Percentiles rank a stretch among this genome's conserved stretches.
phyloP scores from a whole-genome alignment of 2,329 filamentous ascomycete genomes.

The Cercospora sojina region DNA sequence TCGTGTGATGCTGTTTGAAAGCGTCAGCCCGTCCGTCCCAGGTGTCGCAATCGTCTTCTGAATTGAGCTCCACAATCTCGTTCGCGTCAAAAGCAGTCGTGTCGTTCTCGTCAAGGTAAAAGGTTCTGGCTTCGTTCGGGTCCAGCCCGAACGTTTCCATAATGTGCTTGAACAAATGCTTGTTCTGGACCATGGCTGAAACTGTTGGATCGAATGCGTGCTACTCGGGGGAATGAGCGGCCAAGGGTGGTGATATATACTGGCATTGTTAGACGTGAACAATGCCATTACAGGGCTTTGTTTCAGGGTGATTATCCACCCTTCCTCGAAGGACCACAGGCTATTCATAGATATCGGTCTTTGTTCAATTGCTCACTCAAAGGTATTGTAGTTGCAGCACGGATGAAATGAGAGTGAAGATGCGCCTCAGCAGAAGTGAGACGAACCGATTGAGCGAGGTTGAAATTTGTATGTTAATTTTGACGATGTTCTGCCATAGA shows the following conservation, averaged over 20 bases:
- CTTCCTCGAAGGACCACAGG: background rate
- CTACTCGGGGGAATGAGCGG: background rate
- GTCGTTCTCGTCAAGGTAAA: background rate
- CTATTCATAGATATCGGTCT: background rate
- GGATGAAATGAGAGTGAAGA: background rate
- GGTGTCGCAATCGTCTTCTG: background rate
- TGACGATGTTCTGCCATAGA: background rate
- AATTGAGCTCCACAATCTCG: conserved; percentile 2
- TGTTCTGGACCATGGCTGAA: background rate
- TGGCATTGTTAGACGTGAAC: background rate
- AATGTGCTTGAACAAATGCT: conserved; percentile 11
- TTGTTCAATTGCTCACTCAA: background rate
- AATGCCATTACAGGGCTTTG: background rate
- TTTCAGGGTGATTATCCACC: background rate
- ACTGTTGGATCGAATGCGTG: background rate
- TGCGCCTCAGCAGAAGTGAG: background rate
- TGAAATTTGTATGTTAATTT: background rate
- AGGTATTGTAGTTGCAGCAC: background rate
- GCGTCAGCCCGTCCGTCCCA: conserved; percentile 8
- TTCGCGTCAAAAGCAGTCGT: conserved; percentile 1
- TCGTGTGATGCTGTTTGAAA: conserved; percentile 10
- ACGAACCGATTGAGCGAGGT: background rate
- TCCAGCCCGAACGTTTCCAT: conserved; percentile 14
- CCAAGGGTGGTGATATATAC: background rate
- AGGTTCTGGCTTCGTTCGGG: conserved; percentile 5